Evolutionary conservation across 805 yeast genomes (phyloP), one percentile per base, ranked within the genome.

Genomic region (Barnettozyma sp.): DNA sequence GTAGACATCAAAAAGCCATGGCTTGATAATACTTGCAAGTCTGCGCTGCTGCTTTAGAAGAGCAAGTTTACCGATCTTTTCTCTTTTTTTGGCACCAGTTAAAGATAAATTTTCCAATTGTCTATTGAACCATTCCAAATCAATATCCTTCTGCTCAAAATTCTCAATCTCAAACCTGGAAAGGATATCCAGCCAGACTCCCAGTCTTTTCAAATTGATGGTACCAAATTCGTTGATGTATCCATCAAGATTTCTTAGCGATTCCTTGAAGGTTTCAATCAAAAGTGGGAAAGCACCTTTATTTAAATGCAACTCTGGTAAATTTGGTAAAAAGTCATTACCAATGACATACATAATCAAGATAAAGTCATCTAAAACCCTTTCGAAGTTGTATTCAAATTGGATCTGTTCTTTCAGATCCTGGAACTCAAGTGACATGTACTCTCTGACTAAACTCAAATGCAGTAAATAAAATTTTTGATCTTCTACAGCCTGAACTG

Each of bases 201-300:
- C 77, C 35, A 92, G 66, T 46, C 94, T 70, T 40, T 66, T 61
- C 44, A 88, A 66, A 56, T 92, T 81, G 47, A 92, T 87, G 23
- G 70, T 69, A 46, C 98, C 98, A 36, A 71, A 68, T 44, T 83
- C 83, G 50, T 85, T 85, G 41, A 92, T 66, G 51, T 92, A 92
- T 5, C 94, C 95, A 55, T 83, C 94, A 38, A 76, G 62, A 43
- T 71, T 71, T 46, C 71, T 69, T 54, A 92, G 66, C 19, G 88
- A 76, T 50, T 76, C 78, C 57, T 88, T 92, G 64, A 92, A 92
- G 12, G 96, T 81, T 43, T 80, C 85, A 48, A 92, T 68, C 51
- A 92, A 68, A 21, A 87, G 71, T n/a, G 97, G 95, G 65, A 92
- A 83, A 1, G 97, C 98, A 48, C 97, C 97, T 49, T 88, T 92